phyloP scores from a whole-genome alignment of 257 asterid species.

The Solanum ossicruentum region DNA sequence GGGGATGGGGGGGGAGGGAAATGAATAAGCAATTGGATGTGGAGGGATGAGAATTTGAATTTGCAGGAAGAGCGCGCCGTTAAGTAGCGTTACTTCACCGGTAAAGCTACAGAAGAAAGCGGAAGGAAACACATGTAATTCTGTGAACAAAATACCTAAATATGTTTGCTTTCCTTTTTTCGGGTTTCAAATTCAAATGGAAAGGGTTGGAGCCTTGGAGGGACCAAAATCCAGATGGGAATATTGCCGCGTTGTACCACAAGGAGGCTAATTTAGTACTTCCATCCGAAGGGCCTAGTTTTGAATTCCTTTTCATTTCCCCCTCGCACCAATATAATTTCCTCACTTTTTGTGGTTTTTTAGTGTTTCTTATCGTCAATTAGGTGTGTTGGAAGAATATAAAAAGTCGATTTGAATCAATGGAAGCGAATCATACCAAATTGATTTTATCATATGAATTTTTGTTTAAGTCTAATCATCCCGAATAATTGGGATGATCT shows the following conservation, averaged over 20 bases:
- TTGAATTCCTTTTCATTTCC: neutral
- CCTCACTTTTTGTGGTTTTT: neutral
- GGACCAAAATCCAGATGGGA: neutral
- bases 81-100: neutral
- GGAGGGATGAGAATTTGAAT: conserved; percentile 16
- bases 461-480: too few species aligned
- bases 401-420: too few species aligned
- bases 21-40: neutral
- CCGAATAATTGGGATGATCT: too few species aligned
- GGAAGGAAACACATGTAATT: neutral
- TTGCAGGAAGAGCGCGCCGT: conserved; percentile 18
- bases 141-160: neutral
- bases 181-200: conserved; percentile 21
- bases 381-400: too few species aligned
- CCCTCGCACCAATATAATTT: neutral
- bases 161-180: neutral
- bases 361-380: neutral
- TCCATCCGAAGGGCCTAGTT: neutral
- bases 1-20: neutral
- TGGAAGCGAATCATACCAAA: too few species aligned
- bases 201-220: neutral
- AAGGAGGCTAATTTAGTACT: neutral
- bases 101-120: neutral
- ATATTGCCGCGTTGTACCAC: neutral
- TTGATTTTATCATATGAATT: too few species aligned